Conservation (phyloP, 106 monocot genomes). For the Acanthochlamys bracteata region DNA sequence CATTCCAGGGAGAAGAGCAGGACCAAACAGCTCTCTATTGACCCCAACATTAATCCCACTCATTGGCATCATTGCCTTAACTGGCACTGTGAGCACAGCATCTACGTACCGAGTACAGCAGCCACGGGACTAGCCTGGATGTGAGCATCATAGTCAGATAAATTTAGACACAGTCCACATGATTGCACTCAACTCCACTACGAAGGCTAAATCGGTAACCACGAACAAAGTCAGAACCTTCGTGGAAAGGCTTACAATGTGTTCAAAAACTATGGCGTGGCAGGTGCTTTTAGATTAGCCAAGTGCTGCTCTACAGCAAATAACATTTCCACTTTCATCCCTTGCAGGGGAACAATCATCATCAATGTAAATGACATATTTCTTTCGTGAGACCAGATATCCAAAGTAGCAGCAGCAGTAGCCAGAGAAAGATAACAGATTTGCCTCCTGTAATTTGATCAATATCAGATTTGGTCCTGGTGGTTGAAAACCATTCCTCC, state of each 20-base stretch:
- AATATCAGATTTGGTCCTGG: constrained; percentile 65
- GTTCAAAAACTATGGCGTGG: constrained; percentile 90
- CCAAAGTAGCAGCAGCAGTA: constrained; percentile 86
- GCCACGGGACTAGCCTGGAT: constrained; percentile 45
- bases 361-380: constrained; percentile 72
- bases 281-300: constrained; percentile 57
- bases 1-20: constrained; percentile 52
- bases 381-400: constrained; percentile 74
- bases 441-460: constrained; percentile 27
- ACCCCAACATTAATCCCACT: constrained; percentile 79
- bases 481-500: constrained; percentile 76
- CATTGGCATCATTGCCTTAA: constrained; percentile 39
- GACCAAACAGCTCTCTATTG: constrained; percentile 58
- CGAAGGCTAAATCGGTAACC: constrained; percentile 89
- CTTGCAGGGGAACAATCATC: constrained; percentile 61
- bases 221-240: constrained; percentile 79
- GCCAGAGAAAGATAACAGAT: constrained; percentile 61
- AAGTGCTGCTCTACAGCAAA: constrained; percentile 65
- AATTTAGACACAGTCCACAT: constrained; percentile 71
- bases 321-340: constrained; percentile 20
- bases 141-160: constrained; percentile 60
- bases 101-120: constrained; percentile 59
- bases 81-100: constrained; percentile 77
- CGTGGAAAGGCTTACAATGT: constrained; percentile 77
- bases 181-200: constrained; percentile 64